Percentiles rank a stretch among this genome's conserved stretches.
phyloP scores from a whole-genome alignment of 2,329 filamentous ascomycete species.

The Pseudopyrenochaeta lycopersici region DNA sequence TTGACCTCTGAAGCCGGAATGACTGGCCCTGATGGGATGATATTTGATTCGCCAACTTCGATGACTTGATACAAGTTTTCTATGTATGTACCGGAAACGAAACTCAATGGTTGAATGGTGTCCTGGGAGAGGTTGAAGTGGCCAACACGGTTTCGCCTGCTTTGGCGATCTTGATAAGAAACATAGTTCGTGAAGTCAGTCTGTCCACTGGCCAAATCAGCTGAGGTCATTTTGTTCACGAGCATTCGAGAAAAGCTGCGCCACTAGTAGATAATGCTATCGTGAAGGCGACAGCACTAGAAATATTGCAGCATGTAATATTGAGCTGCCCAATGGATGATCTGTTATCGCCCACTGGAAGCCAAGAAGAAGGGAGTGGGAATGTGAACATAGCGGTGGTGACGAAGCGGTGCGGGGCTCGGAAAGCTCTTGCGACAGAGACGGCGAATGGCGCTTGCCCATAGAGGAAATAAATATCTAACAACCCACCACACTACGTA shows the following conservation, averaged over 20 bases:
- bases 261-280: background rate
- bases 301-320: background rate
- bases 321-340: no score
- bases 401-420: background rate
- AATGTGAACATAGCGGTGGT: background rate
- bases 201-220: background rate
- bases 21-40: conserved; percentile 47
- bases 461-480: no score
- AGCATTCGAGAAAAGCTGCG: no score
- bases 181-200: conserved; percentile 50
- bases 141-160: conserved; percentile 48
- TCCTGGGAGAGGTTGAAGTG: conserved; percentile 51
- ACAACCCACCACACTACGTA: no score
- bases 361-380: background rate
- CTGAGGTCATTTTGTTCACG: background rate
- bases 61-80: conserved; percentile 63
- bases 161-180: conserved; percentile 39
- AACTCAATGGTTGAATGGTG: conserved; percentile 56
- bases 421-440: background rate
- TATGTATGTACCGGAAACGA: conserved; percentile 58
- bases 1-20: conserved; percentile 50
- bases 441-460: background rate
- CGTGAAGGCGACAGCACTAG: background rate
- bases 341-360: background rate
- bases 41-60: conserved; percentile 53